phyloP scores from a whole-genome alignment of 2,329 filamentous ascomycete genomes.

The Colletotrichum lupini region DNA sequence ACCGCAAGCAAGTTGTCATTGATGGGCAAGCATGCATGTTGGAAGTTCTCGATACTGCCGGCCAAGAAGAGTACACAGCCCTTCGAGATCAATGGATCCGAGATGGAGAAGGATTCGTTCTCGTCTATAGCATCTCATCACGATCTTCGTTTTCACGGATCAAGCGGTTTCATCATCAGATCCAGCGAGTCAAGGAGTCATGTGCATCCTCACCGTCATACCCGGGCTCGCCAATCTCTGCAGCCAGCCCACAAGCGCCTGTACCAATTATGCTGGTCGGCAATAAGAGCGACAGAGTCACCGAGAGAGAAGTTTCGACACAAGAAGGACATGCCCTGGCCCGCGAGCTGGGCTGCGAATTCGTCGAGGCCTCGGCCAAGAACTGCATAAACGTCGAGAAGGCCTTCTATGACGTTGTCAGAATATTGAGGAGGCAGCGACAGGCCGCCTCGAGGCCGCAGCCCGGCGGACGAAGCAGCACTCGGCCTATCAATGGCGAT shows the following conservation, averaged over 20 bases:
- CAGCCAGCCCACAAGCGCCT: constrained; percentile 69
- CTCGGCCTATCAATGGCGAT: constrained; percentile 34
- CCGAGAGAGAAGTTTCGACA: constrained; percentile 94
- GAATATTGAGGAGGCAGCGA: constrained; percentile 87
- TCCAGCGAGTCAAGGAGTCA: constrained; percentile 96
- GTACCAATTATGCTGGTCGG: constrained; percentile 88
- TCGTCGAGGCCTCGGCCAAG: constrained; percentile 96
- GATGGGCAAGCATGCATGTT: constrained; percentile 97
- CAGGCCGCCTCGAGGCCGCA: constrained; percentile 62
- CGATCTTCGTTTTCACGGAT: constrained; percentile 95
- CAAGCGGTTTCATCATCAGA: constrained; percentile 95
- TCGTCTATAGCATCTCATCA: constrained; percentile 98
- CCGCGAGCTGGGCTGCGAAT: constrained; percentile 92
- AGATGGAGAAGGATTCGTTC: constrained; percentile 95
- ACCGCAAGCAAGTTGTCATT: constrained; percentile 91
- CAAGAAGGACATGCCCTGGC: constrained; percentile 95
- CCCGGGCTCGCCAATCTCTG: constrained; percentile 77
- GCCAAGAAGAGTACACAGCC: constrained; percentile 98
- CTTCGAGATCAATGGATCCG: constrained; percentile 98
- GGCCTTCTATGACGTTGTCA: constrained; percentile 97
- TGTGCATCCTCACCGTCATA: constrained; percentile 81
- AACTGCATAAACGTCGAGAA: constrained; percentile 99
- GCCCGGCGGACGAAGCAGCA: constrained; percentile 33
- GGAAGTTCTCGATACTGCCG: constrained; percentile 95
- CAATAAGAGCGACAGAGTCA: constrained; percentile 95